Conservation (phyloP, 306 rosid genomes). For the Vachellia collinsii region DNA sequence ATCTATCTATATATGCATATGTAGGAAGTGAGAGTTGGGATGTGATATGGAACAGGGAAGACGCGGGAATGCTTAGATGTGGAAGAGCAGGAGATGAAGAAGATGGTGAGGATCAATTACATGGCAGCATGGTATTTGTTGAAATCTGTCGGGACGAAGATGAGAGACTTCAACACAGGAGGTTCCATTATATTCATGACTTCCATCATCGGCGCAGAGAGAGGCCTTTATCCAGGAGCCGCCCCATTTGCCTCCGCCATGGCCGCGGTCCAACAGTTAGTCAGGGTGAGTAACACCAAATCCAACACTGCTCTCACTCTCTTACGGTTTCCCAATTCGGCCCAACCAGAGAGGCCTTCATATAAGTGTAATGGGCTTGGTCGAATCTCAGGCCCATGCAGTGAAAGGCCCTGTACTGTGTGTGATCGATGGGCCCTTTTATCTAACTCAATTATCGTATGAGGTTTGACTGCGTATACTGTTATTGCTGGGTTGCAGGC, state of each 20-base stretch:
- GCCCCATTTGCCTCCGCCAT: slow-evolving; percentile 68
- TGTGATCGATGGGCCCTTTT: too few species aligned
- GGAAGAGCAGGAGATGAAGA: slow-evolving; percentile 62
- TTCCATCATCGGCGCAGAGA: slow-evolving; percentile 66
- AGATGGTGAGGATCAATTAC: slow-evolving; percentile 65
- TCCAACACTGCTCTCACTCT: neutral
- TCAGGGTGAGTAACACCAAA: slow-evolving; percentile 49
- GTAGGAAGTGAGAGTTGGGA: neutral
- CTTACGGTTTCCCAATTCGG: neutral
- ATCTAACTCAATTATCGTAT: too few species aligned
- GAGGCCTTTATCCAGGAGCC: slow-evolving; percentile 81
- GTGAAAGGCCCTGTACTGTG: too few species aligned
- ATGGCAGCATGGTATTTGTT: slow-evolving; percentile 79
- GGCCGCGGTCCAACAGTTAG: slow-evolving; percentile 82
- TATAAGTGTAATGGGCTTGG: neutral
- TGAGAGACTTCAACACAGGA: slow-evolving; percentile 66
- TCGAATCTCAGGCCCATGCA: neutral
- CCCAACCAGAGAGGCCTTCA: neutral
- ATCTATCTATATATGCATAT: slow-evolving; percentile 1
- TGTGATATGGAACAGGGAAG: slow-evolving; percentile 58
- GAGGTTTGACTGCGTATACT: too few species aligned
- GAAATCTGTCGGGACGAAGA: slow-evolving; percentile 73
- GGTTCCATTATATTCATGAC: slow-evolving; percentile 82
- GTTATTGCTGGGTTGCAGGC: slow-evolving; percentile 26
- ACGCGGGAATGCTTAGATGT: slow-evolving; percentile 62